Percentiles rank a stretch among this genome's conserved stretches.
phyloP scores from a whole-genome alignment of 2,329 filamentous ascomycete species.

The Aspergillus sp. region DNA sequence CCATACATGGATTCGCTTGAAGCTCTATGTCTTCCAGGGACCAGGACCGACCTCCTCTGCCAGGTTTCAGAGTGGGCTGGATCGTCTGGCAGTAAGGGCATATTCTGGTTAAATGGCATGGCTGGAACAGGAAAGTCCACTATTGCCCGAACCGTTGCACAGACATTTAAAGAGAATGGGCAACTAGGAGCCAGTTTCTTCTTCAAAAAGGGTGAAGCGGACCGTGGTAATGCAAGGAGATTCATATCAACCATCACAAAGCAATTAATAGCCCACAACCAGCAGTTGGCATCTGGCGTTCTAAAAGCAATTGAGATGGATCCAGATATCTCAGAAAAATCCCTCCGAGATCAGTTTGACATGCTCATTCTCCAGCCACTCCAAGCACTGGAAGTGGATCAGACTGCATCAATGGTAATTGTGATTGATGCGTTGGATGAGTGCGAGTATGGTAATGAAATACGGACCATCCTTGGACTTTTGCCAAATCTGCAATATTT shows the following conservation, averaged over 20 bases:
- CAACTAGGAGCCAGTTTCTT: slow-evolving; percentile 13
- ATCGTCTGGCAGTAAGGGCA: slow-evolving; percentile 3
- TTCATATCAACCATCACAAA: neutral
- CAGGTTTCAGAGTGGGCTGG: slow-evolving; percentile 15
- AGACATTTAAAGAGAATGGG: slow-evolving; percentile 1
- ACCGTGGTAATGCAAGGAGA: neutral
- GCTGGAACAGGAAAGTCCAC: slow-evolving; percentile 11
- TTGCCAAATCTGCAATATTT: slow-evolving; percentile 6
- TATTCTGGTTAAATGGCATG: slow-evolving; percentile 7
- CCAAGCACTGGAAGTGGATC: neutral
- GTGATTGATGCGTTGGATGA: slow-evolving; percentile 23
- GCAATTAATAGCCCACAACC: neutral
- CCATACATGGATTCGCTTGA: neutral
- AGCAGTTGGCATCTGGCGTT: neutral
- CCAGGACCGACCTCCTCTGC: slow-evolving; percentile 18
- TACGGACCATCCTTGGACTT: slow-evolving; percentile 15
- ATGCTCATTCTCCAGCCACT: neutral
- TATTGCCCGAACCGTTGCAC: slow-evolving; percentile 7
- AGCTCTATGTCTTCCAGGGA: slow-evolving; percentile 15
- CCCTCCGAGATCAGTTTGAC: neutral
- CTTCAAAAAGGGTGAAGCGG: slow-evolving; percentile 7
- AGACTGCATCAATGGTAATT: slow-evolving; percentile 1
- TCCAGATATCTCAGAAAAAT: neutral
- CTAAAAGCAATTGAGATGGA: neutral
- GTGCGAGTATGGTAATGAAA: slow-evolving; percentile 12